phyloP scores from a whole-genome alignment of 805 yeast genomes.

The Lachancea nothofagi region DNA sequence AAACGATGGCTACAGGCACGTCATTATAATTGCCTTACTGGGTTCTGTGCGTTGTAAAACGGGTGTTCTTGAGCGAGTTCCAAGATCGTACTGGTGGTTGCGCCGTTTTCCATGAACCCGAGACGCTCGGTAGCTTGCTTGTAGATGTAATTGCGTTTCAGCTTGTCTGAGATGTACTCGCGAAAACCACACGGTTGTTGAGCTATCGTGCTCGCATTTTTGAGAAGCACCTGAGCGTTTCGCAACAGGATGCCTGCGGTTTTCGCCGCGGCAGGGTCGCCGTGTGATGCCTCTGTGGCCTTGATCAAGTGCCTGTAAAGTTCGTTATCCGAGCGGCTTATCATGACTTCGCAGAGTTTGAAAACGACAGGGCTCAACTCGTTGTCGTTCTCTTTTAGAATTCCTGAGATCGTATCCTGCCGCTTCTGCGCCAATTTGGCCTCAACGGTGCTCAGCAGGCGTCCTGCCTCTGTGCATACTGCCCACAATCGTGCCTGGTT shows the following conservation, averaged over 20 bases:
- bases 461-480: constrained; percentile 17
- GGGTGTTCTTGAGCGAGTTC: constrained; percentile 23
- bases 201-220: constrained; percentile 24
- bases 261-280: constrained; percentile 8
- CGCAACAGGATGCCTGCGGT: constrained; percentile 19
- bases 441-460: constrained; percentile 15
- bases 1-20: no score
- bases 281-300: not conserved
- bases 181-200: constrained; percentile 28
- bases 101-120: constrained; percentile 11
- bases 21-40: no score
- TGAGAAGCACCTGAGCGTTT: constrained; percentile 22
- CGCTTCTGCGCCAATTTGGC: constrained; percentile 13
- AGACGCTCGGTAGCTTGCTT: constrained; percentile 22
- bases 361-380: constrained; percentile 24
- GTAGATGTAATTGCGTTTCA: constrained; percentile 27
- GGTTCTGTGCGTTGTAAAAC: constrained; percentile 15
- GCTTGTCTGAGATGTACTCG: constrained; percentile 27
- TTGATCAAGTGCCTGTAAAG: constrained; percentile 20
- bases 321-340: constrained; percentile 26
- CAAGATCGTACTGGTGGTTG: constrained; percentile 3
- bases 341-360: constrained; percentile 24
- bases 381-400: constrained; percentile 13
- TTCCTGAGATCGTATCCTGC: constrained; percentile 12
- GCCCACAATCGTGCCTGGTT: constrained; percentile 17